Base-by-base conservation (phyloP, 2,329 filamentous ascomycete genomes). In the Trichophaea hybrida region DNA sequence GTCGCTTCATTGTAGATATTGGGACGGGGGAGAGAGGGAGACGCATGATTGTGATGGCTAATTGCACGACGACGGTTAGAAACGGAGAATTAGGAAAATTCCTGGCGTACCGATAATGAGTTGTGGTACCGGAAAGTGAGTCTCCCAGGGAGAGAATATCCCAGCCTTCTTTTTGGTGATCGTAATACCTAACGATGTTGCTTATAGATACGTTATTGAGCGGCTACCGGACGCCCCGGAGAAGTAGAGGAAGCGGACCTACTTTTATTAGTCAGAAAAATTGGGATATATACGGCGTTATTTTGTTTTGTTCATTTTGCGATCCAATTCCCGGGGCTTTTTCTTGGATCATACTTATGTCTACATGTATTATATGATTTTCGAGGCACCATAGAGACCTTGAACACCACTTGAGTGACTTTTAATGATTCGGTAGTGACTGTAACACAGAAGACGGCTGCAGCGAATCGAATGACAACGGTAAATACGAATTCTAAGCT, bases 201-300 rank as follows among this genome's bases (percentile, higher is more conserved):
- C 12, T 34, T 31, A 87, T 50, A 96, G 96, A 73, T 97, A 96
- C 73, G 84, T 91, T 52, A 93, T 98, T 69, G 93, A 97, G 77
- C 81, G 90, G 68, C 74, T 96, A 64, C 90, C 90, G 4, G 86
- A 89, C 72, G 88, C 87, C 40, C 86, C 87, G 37, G 84, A 89
- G 66, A 81, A 77, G 59, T 79, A 60, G 35, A 44, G 33, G 24
- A 24, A 35, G 40, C 44, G 53, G n/a, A 17, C 38, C n/a, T 12
- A 17, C 15, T 17, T 17, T 17, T 33, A 50, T 50, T 38, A 6
- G 33, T 54, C 24, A 37, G 13, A 15, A 54, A 54, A 35, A 40
- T 33, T 54, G 33, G 31, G 34, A 34, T 38, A 15, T 37, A 54
- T 54, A 54, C 31, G 48, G 48, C 48, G 48, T 50, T 50, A 17